A percentile compares a stretch with the other conserved stretches of the same genome.
Conservation (phyloP, 495 filamentous ascomycete genomes). For the Penicillium lividum region DNA sequence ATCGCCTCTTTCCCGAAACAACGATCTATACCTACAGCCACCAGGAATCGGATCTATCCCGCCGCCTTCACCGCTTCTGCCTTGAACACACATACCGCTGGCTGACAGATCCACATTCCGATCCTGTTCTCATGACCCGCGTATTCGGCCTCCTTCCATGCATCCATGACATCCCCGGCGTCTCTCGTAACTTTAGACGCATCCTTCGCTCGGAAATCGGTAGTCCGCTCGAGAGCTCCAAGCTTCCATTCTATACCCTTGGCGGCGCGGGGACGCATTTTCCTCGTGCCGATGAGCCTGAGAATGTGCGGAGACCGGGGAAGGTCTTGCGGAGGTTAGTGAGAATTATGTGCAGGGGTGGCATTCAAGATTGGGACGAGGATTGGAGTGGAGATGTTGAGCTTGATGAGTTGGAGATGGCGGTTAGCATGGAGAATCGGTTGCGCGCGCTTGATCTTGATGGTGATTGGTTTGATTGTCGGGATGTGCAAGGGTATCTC, state of each 20-base stretch:
- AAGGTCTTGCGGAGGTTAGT: slow-evolving; percentile 24
- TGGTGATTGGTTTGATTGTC: slow-evolving; percentile 34
- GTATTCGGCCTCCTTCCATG: slow-evolving; percentile 71
- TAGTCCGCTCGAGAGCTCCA: slow-evolving; percentile 48
- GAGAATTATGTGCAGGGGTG: slow-evolving; percentile 24
- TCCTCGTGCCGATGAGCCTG: slow-evolving; percentile 25
- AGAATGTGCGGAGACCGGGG: slow-evolving; percentile 22
- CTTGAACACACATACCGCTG: slow-evolving; percentile 64
- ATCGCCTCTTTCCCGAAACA: slow-evolving; percentile 27
- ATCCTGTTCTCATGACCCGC: slow-evolving; percentile 50
- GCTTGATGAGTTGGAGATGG: slow-evolving; percentile 9
- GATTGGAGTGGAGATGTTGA: slow-evolving; percentile 30
- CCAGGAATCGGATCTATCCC: slow-evolving; percentile 69
- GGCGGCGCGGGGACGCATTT: slow-evolving; percentile 68
- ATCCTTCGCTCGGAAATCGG: slow-evolving; percentile 30
- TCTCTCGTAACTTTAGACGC: slow-evolving; percentile 43
- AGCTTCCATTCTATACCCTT: slow-evolving; percentile 63
- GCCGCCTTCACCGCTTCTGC: slow-evolving; percentile 66
- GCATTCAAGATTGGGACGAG: slow-evolving; percentile 32
- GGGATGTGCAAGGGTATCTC: slow-evolving; percentile 33
- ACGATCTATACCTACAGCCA: slow-evolving; percentile 39
- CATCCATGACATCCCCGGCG: slow-evolving; percentile 52
- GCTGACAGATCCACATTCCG: slow-evolving; percentile 54
- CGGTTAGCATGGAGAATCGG: slow-evolving; percentile 16
- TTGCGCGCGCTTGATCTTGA: slow-evolving; percentile 26